These are phyloP conservation scores for Boletus vermiculosoides DNA, from an alignment of 768 basidiomycete species.

Conservation along the genomic window DNA sequence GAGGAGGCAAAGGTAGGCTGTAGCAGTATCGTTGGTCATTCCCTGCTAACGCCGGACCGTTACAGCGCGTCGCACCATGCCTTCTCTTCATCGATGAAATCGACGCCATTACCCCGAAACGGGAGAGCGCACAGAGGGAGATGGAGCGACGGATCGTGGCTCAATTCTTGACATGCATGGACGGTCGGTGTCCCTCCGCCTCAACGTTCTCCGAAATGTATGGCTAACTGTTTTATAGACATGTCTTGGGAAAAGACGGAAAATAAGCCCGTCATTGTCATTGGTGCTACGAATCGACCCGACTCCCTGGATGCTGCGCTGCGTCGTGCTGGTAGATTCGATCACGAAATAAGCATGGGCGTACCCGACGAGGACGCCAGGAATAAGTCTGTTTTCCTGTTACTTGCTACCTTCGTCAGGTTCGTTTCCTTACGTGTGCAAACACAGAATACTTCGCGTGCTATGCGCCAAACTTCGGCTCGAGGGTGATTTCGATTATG, in stretches of 20 bases:
- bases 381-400: conserved; percentile 62
- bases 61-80: conserved; percentile 84
- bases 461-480: conserved; percentile 81
- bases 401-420: not conserved
- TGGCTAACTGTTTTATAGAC: conserved; percentile 49
- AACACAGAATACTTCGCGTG: conserved; percentile 78
- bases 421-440: not conserved
- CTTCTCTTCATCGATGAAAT: conserved; percentile 97
- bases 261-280: conserved; percentile 89
- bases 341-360: conserved; percentile 97
- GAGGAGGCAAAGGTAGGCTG: conserved; percentile 86
- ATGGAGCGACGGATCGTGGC: conserved; percentile 98
- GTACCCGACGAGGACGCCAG: conserved; percentile 92
- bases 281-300: conserved; percentile 94
- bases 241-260: conserved; percentile 95
- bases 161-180: conserved; percentile 98
- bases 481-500: conserved; percentile 86
- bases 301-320: conserved; percentile 94
- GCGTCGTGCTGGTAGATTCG: conserved; percentile 90
- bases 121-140: conserved; percentile 96
- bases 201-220: not conserved
- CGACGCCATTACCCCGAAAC: conserved; percentile 95
- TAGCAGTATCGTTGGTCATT: not conserved
- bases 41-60: not conserved
- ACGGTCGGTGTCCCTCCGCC: conserved; percentile 57